Base-by-base conservation (phyloP, 768 basidiomycete species). In the Panaeolus papilionaceus region DNA sequence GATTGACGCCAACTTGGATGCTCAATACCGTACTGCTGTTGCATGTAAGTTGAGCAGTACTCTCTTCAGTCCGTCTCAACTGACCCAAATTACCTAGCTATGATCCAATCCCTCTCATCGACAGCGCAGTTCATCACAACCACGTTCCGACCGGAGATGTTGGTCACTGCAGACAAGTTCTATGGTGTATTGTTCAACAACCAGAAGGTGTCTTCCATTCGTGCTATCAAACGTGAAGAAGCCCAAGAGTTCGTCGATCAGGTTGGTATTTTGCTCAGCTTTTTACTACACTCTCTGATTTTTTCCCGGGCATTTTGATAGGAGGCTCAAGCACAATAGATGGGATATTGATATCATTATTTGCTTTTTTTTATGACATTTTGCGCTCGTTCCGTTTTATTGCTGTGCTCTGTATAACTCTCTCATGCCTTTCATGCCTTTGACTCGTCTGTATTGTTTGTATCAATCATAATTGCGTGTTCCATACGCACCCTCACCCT, bases 1-100 rank as follows among this genome's bases (percentile, higher is more conserved):
- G 91, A 99, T 99, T 75, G 98, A 99, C 74, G 98, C 98, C 64
- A 98, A 98, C 73, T 84, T 99, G 61, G 97, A 98, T 71, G 96
- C 96, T 5, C 96, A 99, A 80, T 98, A 98, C 69, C 93, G 97
- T 33, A 98, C 97, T 9, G 95, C 97, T 12, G 97, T 99, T 23
- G 95, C 97, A 4, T 86, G 96, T 96, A 73, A 76, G 94, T 81
- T 20, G 14, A 28, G 37, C 18, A 51, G 0, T 9, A 18, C 20
- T 12, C 44, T 38, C 12, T 64, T 8, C 2, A 39, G n/a, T 18
- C 66, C 20, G 63, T 12, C 16, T 39, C 11, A 64, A 38, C 28
- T 47, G 18, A 64, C 58, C 73, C 61, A 37, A 18, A n/a, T 18
- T 58, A 0, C 62, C 18, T 38, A 93, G 91, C 89, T 3, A 99